These are phyloP conservation scores for Trichosporon sp. DNA, from an alignment of 1,284 basidiomycete genomes.

Conservation along the genomic window DNA sequence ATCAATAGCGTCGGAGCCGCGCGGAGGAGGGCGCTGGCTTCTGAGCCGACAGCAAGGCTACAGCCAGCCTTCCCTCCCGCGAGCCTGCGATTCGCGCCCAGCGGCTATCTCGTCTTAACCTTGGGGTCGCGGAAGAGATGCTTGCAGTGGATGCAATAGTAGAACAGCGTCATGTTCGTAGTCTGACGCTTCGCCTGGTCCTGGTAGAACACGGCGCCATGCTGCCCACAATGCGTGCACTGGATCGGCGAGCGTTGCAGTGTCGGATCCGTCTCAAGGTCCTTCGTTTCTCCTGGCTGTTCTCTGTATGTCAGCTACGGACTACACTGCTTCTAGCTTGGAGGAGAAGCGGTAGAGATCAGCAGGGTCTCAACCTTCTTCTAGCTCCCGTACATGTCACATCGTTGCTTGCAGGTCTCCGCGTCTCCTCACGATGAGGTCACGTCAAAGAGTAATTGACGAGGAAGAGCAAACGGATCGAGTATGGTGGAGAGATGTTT, in stretches of 20 bases:
- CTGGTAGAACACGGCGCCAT: slow-evolving; percentile 78
- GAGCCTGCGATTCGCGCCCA: not conserved
- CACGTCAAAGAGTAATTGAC: too few relatives aligned
- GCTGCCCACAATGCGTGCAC: slow-evolving; percentile 47
- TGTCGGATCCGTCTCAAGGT: slow-evolving; percentile 85
- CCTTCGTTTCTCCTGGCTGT: slow-evolving; percentile 83
- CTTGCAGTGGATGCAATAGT: slow-evolving; percentile 81
- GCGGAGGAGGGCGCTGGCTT: too few relatives aligned
- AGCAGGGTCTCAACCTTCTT: too few relatives aligned
- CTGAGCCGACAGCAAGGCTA: not conserved
- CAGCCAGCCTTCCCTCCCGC: not conserved
- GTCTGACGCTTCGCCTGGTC: slow-evolving; percentile 91
- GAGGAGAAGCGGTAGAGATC: too few relatives aligned
- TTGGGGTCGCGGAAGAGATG: slow-evolving; percentile 66
- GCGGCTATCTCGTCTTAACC: not conserved
- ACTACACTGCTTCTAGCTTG: too few relatives aligned
- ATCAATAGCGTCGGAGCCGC: too few relatives aligned
- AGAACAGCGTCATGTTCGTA: slow-evolving; percentile 75
- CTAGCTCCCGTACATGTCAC: too few relatives aligned
- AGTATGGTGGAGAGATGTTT: too few relatives aligned
- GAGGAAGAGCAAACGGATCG: too few relatives aligned
- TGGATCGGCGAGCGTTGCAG: slow-evolving; percentile 52
- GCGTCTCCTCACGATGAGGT: too few relatives aligned
- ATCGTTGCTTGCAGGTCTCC: too few relatives aligned
- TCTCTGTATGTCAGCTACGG: slow-evolving; percentile 58